Evolutionary conservation across 108 stramenopile species (phyloP), one percentile per base, ranked within the genome.

Genomic region (Fistulifera solaris): DNA sequence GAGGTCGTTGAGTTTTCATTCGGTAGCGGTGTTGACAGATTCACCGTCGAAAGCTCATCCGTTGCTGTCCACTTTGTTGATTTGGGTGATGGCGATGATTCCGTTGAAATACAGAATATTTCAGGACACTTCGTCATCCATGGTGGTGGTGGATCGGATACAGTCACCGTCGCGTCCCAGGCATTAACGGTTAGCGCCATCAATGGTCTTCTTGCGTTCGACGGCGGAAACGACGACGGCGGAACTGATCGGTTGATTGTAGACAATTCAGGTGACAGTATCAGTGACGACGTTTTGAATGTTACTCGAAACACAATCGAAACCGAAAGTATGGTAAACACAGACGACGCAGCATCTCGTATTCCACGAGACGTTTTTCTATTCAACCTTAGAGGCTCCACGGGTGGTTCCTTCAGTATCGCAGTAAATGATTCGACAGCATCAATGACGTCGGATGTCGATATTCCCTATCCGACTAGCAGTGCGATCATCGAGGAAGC

Each of bases 81-180:
- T 44, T 50, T 65, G 27, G 54, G 47, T 24, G 64, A 45, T 17
- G 51, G 40, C 24, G 35, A 71, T 40, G 70, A 71, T 47, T 17
- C n/a, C 0, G 58, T 65, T 13, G 3, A 19, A 8, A 39, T 71
- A 24, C 18, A 55, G 24, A 17, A 23, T 19, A 22, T 71, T 11
- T 71, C 70, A 13, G 70, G 70, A 15, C 70, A 63, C 24, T 47
- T 71, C 31, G 24, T 71, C 11, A 53, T 71, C 38, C 51, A 65
- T 54, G 70, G 70, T 26, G 58, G 52, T 13, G 6, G 38, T 1
- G 70, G 70, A 6, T 23, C 16, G 16, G 70, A 71, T 26, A 55
- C 52, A 28, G 59, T 71, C 6, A 59, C 28, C 31, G 58, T 71
- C 0, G 40, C 59, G 11, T 71, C 70, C 10, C 62, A 61, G 31